Percentiles rank a stretch among this genome's conserved stretches.
These are phyloP conservation scores for Lactarius vividus DNA, from an alignment of 768 basidiomycete species.

Conservation along the genomic window DNA sequence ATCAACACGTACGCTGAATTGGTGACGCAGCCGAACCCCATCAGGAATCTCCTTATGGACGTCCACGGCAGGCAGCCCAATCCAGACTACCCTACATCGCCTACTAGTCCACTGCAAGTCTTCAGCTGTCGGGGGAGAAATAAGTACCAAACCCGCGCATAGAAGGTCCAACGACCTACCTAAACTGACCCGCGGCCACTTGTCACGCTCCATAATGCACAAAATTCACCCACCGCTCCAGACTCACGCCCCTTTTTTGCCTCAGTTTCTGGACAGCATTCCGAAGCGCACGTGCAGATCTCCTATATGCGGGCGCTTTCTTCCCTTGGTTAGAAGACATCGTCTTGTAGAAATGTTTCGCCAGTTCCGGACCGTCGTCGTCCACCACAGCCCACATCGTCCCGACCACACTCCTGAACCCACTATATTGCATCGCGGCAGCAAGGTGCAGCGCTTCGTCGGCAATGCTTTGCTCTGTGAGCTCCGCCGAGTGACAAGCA, in stretches of 20 bases:
- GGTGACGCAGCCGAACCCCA: no score
- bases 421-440: slow-evolving; percentile 17
- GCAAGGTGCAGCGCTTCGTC: slow-evolving; percentile 9
- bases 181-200: neutral
- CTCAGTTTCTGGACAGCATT: slow-evolving; percentile 9
- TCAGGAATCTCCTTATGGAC: no score
- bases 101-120: no score
- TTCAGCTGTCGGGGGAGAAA: neutral
- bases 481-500: slow-evolving; percentile 8
- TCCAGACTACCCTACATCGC: no score
- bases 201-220: no score
- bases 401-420: slow-evolving; percentile 19
- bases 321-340: neutral
- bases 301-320: neutral
- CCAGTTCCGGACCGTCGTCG: slow-evolving; percentile 16
- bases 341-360: slow-evolving; percentile 9
- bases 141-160: slow-evolving; percentile 29
- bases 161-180: neutral
- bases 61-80: no score
- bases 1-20: no score
- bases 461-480: neutral
- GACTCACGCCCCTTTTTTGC: neutral
- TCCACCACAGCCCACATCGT: slow-evolving; percentile 22
- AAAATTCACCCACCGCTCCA: no score
- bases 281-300: neutral